A percentile compares a stretch with the other conserved stretches of the same genome.
These are phyloP conservation scores for Fimicolochytrium jonesii DNA, from an alignment of 192 early-diverging fungal genomes.

Conservation along the genomic window DNA sequence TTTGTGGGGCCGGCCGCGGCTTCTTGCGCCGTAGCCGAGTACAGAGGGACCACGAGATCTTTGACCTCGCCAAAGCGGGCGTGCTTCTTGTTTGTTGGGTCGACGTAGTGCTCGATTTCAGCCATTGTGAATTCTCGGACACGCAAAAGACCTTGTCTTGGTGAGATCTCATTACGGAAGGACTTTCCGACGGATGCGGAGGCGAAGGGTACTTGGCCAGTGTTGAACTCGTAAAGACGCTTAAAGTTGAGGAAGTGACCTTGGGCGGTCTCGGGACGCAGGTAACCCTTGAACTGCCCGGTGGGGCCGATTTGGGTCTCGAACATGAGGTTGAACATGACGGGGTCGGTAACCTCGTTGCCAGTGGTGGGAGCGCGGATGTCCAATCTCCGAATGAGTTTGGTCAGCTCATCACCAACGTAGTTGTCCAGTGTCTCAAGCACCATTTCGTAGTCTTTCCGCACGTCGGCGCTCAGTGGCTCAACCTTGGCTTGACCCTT, in stretches of 20 bases:
- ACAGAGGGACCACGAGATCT: conserved; percentile 70
- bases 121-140: conserved; percentile 99
- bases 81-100: conserved; percentile 90
- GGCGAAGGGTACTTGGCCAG: conserved; percentile 98
- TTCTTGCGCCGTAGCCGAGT: conserved; percentile 73
- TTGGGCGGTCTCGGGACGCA: conserved; percentile 99
- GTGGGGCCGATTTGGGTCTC: conserved; percentile 96
- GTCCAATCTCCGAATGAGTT: conserved; percentile 76
- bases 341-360: conserved; percentile 84
- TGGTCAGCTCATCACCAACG: conserved; percentile 74
- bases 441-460: conserved; percentile 74
- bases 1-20: conserved; percentile 67
- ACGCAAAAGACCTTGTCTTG: conserved; percentile 88
- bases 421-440: conserved; percentile 97
- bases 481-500: conserved; percentile 53
- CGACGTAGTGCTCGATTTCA: conserved; percentile 99
- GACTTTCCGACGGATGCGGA: conserved; percentile 96
- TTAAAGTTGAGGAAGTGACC: conserved; percentile 99
- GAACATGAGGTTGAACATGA: conserved; percentile 99
- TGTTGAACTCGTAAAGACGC: conserved; percentile 94
- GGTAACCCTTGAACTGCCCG: conserved; percentile 88
- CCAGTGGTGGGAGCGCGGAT: conserved; percentile 90
- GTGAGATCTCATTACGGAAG: conserved; percentile 99
- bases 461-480: conserved; percentile 56
- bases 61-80: conserved; percentile 83